A percentile compares a stretch with the other conserved stretches of the same genome.
These are phyloP conservation scores for Talaromyces verruculosus DNA, from an alignment of 2,329 filamentous ascomycete species.

Conservation along the genomic window DNA sequence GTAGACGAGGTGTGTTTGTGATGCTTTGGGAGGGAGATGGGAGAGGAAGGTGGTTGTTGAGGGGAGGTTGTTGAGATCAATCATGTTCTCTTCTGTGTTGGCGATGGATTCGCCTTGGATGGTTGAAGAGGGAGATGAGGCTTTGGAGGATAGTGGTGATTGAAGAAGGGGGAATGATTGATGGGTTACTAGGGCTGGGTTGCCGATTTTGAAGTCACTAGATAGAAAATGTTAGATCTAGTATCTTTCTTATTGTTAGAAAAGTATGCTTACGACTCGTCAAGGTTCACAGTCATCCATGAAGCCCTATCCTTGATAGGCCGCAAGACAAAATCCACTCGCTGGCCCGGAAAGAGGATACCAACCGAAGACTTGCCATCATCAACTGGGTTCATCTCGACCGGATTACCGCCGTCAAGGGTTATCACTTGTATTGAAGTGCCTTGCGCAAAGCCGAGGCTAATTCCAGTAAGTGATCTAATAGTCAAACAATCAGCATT, in stretches of 20 bases:
- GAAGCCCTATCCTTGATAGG: conserved; percentile 24
- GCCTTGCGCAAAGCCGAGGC: conserved; percentile 34
- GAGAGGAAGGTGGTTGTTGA: conserved; percentile 31
- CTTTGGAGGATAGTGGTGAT: not conserved
- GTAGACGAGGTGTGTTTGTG: conserved; percentile 49
- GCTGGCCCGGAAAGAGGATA: conserved; percentile 47
- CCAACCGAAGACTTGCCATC: conserved; percentile 37
- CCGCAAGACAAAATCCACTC: conserved; percentile 44
- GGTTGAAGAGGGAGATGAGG: not conserved
- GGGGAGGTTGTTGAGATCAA: conserved; percentile 32
- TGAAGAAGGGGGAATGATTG: conserved; percentile 40
- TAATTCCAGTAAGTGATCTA: conserved; percentile 45
- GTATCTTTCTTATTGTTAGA: conserved; percentile 9
- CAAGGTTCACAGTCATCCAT: conserved; percentile 35
- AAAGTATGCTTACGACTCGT: conserved; percentile 36
- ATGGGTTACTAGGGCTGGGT: conserved; percentile 41
- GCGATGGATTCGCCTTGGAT: not conserved
- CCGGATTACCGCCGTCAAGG: conserved; percentile 43
- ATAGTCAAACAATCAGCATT: not conserved
- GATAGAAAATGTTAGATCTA: conserved; percentile 17
- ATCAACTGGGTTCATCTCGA: conserved; percentile 27
- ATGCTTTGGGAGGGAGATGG: conserved; percentile 30
- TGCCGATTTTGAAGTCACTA: conserved; percentile 48
- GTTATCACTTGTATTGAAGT: conserved; percentile 36
- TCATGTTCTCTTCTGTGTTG: conserved; percentile 2